Percentiles rank a stretch among this genome's conserved stretches.
These are phyloP conservation scores for Mycena amicta DNA, from an alignment of 768 basidiomycete genomes.

Conservation along the genomic window DNA sequence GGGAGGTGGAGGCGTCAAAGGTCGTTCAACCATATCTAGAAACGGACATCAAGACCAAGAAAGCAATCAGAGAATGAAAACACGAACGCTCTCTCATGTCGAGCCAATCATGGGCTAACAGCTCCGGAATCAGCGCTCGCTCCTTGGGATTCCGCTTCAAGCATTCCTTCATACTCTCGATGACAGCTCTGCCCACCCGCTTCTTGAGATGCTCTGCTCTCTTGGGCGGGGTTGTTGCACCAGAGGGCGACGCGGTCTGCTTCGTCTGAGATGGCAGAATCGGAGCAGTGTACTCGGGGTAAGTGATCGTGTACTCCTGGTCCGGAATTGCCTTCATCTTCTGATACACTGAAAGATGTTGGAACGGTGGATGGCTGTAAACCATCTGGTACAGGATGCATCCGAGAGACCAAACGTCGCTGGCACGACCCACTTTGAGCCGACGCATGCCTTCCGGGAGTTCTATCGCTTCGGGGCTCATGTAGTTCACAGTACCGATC, in stretches of 20 bases:
- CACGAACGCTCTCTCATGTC: conserved; percentile 60
- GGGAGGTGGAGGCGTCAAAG: conserved; percentile 29
- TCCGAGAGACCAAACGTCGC: conserved; percentile 97
- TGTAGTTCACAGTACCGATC: conserved; percentile 98
- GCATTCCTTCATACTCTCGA: conserved; percentile 82
- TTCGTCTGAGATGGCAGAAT: conserved; percentile 42
- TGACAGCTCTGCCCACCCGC: conserved; percentile 73
- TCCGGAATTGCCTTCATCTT: conserved; percentile 97
- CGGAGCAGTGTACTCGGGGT: conserved; percentile 69
- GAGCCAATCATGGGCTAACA: conserved; percentile 83
- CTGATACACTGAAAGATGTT: conserved; percentile 76
- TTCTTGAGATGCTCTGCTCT: conserved; percentile 70
- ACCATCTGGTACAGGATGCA: conserved; percentile 99
- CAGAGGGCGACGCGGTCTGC: conserved; percentile 29
- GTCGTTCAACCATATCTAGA: conserved; percentile 24
- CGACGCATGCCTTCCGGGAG: conserved; percentile 83
- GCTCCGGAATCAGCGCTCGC: conserved; percentile 83
- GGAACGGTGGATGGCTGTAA: conserved; percentile 92
- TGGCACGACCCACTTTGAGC: conserved; percentile 92
- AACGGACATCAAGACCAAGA: neutral
- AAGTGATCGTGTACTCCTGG: conserved; percentile 74
- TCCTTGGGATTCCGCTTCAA: conserved; percentile 78
- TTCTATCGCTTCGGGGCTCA: conserved; percentile 98
- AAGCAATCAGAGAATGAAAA: neutral
- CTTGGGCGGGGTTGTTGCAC: conserved; percentile 46